Percentiles rank a stretch among this genome's conserved stretches.
Evolutionary conservation across 306 rosid genomes (phyloP).

Genomic region (Sindora glabra): DNA sequence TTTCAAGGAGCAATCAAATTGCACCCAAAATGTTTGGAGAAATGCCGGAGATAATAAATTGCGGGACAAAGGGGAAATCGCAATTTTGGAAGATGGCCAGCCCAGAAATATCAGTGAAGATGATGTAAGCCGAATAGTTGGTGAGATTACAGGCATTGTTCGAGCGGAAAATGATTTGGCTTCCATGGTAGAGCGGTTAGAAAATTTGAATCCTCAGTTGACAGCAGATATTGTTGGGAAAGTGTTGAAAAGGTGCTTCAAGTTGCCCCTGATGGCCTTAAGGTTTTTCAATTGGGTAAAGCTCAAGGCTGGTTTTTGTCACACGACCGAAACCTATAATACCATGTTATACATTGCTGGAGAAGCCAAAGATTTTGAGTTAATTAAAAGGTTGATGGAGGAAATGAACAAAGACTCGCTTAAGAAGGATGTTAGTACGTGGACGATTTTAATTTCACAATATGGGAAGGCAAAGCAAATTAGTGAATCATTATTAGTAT

Average conservation of each 20-base stretch:
- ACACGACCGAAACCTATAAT: slow-evolving; percentile 49
- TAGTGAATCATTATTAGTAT: slow-evolving; percentile 51
- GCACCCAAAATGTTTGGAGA: slow-evolving; percentile 40
- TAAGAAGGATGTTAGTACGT: slow-evolving; percentile 56
- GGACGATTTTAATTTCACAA: slow-evolving; percentile 67
- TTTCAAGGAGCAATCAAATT: slow-evolving; percentile 1
- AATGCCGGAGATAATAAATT: slow-evolving; percentile 23
- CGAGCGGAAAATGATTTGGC: slow-evolving; percentile 28
- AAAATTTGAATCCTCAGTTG: slow-evolving; percentile 26
- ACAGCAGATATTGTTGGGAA: slow-evolving; percentile 51
- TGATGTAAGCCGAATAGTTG: slow-evolving; percentile 48
- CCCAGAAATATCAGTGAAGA: slow-evolving; percentile 23
- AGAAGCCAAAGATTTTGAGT: slow-evolving; percentile 56
- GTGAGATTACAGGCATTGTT: slow-evolving; percentile 40
- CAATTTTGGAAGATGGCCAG: slow-evolving; percentile 18
- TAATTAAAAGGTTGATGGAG: slow-evolving; percentile 56
- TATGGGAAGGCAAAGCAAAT: slow-evolving; percentile 64
- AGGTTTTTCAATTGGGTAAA: slow-evolving; percentile 68
- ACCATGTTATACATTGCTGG: slow-evolving; percentile 68
- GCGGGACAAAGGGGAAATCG: slow-evolving; percentile 16
- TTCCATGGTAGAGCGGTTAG: slow-evolving; percentile 59
- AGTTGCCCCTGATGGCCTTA: slow-evolving; percentile 53
- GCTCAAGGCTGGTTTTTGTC: slow-evolving; percentile 42
- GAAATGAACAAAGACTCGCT: slow-evolving; percentile 53
- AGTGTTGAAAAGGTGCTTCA: slow-evolving; percentile 84